Base-by-base conservation (phyloP, 2,329 filamentous ascomycete genomes). In the Colletotrichum liriopes region DNA sequence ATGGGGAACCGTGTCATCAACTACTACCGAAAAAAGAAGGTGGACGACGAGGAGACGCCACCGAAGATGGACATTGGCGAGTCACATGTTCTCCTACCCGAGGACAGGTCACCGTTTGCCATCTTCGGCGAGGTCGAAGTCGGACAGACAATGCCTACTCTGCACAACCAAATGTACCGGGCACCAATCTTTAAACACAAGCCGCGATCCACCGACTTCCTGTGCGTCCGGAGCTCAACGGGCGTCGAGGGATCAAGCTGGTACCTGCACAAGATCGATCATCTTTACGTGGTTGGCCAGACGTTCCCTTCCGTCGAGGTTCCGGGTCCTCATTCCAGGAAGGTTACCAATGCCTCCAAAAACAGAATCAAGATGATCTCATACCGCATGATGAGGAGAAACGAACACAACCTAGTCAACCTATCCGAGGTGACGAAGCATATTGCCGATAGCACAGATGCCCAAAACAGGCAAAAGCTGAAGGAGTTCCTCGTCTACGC, bases 1-100 rank as follows among this genome's bases (percentile, higher is more conserved):
- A 99, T 99, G 96, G 95, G 95, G 64, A 97, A 93, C 81, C 93
- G 95, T 65, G 89, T 99, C 71, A 94, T 98, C 85, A 98, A 99
- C 82, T 99, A 98, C 82, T 98, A 98, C 80, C 93, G 95, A 71
- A 94, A 94, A 78, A 93, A 94, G 79, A 90, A 89, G 51, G 86
- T 88, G 52, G 89, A 88, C 43, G 94, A 97, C 56, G 94, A 96
- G 73, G 90, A 91, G 60, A 88, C 90, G 64, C 89, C 94, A 1
- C 93, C 94, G 1, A 97, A 95, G 84, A 86, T 88, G 56, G 94
- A 97, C 5, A 89, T 99, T 73, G 96, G 96, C 71, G 96, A 99
- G 83, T 93, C 94, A 2, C 92, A 93, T 59, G 92, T 98, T 18
- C 87, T 99, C 43, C 88, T 98, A 41, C 94, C 95, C 1, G 95